A percentile compares a stretch with the other conserved stretches of the same genome.
These are phyloP conservation scores for Cyclotella choctawhatcheeana DNA, from an alignment of 108 stramenopile species.

Conservation along the genomic window DNA sequence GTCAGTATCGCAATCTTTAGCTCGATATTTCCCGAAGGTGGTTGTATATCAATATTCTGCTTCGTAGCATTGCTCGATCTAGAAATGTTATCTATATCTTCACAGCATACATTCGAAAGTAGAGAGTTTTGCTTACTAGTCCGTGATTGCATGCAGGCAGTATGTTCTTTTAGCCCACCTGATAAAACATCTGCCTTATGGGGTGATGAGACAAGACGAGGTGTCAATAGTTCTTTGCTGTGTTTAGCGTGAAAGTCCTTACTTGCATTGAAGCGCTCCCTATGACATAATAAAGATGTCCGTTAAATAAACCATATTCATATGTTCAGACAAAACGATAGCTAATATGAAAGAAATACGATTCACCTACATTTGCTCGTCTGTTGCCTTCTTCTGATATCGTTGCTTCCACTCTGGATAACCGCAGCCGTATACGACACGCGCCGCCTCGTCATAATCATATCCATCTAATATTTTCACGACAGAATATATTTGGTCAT, in stretches of 20 bases:
- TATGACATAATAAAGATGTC: conserved; percentile 6
- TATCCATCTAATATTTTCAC: conserved; percentile 69
- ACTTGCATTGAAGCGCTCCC: conserved; percentile 73
- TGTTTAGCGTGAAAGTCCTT: conserved; percentile 76
- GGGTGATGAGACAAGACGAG: conserved; percentile 24
- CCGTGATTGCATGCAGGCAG: not conserved
- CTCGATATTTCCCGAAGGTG: conserved; percentile 41
- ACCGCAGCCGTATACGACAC: conserved; percentile 82
- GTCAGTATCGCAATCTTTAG: conserved; percentile 81
- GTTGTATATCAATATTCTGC: conserved; percentile 6
- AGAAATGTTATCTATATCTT: conserved; percentile 60
- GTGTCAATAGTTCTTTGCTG: conserved; percentile 71
- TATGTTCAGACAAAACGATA: too few species aligned
- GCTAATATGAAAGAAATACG: too few species aligned
- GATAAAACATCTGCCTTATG: not conserved
- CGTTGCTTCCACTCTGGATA: conserved; percentile 87
- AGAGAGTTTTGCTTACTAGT: conserved; percentile 40
- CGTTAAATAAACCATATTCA: not conserved
- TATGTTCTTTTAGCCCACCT: conserved; percentile 7
- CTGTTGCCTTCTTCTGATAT: conserved; percentile 80
- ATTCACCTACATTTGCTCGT: conserved; percentile 64
- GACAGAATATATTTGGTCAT: conserved; percentile 28
- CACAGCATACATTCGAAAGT: conserved; percentile 90
- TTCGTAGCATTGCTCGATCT: not conserved
- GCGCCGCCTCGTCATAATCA: conserved; percentile 88